phyloP scores from a whole-genome alignment of 345 rosid genomes.

The Citrus reticulata region DNA sequence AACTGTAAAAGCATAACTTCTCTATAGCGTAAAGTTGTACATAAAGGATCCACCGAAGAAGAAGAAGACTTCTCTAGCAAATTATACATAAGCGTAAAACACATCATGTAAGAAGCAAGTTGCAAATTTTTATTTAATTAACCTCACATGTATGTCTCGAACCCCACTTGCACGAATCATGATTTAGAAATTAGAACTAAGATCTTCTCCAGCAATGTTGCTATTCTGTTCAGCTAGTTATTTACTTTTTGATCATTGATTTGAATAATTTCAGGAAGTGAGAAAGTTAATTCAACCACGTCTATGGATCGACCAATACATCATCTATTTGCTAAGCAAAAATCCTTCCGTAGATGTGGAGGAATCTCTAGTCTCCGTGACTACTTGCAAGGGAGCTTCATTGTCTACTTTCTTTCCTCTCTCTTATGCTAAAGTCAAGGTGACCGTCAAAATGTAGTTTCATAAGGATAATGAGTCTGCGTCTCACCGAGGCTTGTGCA shows the following conservation, averaged over 20 bases:
- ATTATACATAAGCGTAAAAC: too few relatives aligned
- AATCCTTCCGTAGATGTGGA: slow-evolving; percentile 27
- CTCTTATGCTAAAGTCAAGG: slow-evolving; percentile 13
- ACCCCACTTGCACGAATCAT: too few relatives aligned
- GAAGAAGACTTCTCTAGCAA: too few relatives aligned
- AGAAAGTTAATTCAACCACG: too few relatives aligned
- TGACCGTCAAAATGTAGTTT: slow-evolving; percentile 30
- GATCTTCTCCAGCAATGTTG: too few relatives aligned
- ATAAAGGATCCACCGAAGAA: too few relatives aligned
- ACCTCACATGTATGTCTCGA: neutral
- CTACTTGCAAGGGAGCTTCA: slow-evolving; percentile 30
- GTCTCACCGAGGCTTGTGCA: neutral
- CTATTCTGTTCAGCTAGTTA: too few relatives aligned
- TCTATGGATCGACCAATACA: neutral
- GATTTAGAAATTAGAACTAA: neutral
- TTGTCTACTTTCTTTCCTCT: slow-evolving; percentile 31
- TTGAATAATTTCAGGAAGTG: too few relatives aligned
- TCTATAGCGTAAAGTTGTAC: too few relatives aligned
- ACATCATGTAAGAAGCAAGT: neutral
- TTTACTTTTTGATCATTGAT: too few relatives aligned
- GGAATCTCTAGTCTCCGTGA: slow-evolving; percentile 24
- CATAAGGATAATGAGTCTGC: neutral
- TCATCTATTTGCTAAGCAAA: slow-evolving; percentile 31
- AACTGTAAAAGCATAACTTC: too few relatives aligned
- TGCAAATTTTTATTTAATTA: neutral